Percentiles rank a stretch among this genome's conserved stretches.
These are phyloP conservation scores for Oryza longistaminata DNA, from an alignment of 176 grass and related monocot genomes.

Conservation along the genomic window DNA sequence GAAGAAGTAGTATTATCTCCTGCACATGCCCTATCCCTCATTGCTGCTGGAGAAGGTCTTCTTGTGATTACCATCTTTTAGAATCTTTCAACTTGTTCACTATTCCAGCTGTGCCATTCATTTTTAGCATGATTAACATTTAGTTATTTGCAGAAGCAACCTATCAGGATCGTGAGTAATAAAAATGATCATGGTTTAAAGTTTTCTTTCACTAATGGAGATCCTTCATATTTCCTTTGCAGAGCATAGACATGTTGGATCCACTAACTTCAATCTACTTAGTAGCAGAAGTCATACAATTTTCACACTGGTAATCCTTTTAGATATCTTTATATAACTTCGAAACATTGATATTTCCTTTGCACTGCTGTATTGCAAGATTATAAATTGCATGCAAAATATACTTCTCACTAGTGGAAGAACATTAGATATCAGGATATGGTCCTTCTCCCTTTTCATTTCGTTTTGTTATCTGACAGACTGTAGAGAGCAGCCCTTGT, in stretches of 20 bases:
- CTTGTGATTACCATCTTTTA: constrained; percentile 16
- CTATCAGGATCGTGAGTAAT: neutral
- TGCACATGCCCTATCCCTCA: constrained; percentile 97
- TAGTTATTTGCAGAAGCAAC: neutral
- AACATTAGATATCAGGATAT: constrained; percentile 12
- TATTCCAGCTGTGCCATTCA: neutral
- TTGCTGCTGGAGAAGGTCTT: constrained; percentile 97
- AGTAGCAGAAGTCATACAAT: constrained; percentile 99
- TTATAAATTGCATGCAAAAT: neutral
- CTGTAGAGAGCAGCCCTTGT: constrained; percentile 91
- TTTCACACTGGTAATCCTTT: constrained; percentile 87
- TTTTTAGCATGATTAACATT: constrained; percentile 11
- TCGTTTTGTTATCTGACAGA: constrained; percentile 54
- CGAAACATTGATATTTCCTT: constrained; percentile 2
- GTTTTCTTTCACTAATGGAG: constrained; percentile 23
- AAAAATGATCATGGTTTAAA: neutral
- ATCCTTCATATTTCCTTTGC: neutral
- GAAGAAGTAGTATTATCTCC: constrained; percentile 99
- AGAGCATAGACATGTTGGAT: constrained; percentile 99
- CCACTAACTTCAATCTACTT: constrained; percentile 96
- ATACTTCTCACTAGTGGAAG: constrained; percentile 26
- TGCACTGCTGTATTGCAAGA: neutral
- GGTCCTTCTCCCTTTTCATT: constrained; percentile 19
- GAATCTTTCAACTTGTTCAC: neutral
- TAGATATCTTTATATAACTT: constrained; percentile 25